A percentile compares a stretch with the other conserved stretches of the same genome.
Conservation (phyloP, 768 basidiomycete species). For the Pluteus cervinus region DNA sequence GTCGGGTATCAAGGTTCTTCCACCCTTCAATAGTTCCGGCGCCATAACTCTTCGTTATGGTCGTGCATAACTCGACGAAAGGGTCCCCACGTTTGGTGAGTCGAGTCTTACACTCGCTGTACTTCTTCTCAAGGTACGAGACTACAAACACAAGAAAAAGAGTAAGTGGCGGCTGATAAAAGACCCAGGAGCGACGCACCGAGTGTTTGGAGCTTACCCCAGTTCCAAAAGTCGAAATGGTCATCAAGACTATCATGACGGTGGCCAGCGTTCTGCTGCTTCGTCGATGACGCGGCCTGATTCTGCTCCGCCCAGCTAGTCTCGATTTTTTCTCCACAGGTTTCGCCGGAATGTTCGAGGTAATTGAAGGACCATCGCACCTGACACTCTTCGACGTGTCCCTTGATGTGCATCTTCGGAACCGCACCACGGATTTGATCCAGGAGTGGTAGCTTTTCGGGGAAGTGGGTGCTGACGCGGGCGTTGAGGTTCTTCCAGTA, state of each 20-base stretch:
- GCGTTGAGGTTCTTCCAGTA: constrained; percentile 8
- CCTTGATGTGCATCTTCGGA: constrained; percentile 14
- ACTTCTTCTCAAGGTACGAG: too few species aligned
- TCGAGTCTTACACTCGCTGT: too few species aligned
- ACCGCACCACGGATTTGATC: constrained; percentile 9
- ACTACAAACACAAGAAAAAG: too few species aligned
- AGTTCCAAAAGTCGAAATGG: constrained; percentile 15
- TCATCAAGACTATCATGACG: constrained; percentile 16
- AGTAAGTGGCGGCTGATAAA: too few species aligned
- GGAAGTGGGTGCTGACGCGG: constrained; percentile 9
- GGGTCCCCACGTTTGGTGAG: too few species aligned
- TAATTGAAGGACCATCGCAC: constrained; percentile 13
- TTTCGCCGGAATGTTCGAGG: constrained; percentile 13
- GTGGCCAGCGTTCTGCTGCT: constrained; percentile 17
- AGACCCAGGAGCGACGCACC: not conserved
- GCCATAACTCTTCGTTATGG: too few species aligned
- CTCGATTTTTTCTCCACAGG: constrained; percentile 18
- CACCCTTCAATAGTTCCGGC: too few species aligned
- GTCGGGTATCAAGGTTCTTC: too few species aligned
- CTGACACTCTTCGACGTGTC: constrained; percentile 15
- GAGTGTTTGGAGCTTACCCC: constrained; percentile 9
- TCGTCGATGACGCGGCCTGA: constrained; percentile 11
- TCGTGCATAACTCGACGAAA: too few species aligned
- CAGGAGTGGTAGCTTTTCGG: constrained; percentile 3
- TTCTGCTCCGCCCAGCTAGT: constrained; percentile 13